Evolutionary conservation across 1,139 yeast species (phyloP), one percentile per base, ranked within the genome.

Genomic region (Hyphopichia wangnamkhiaoensis): DNA sequence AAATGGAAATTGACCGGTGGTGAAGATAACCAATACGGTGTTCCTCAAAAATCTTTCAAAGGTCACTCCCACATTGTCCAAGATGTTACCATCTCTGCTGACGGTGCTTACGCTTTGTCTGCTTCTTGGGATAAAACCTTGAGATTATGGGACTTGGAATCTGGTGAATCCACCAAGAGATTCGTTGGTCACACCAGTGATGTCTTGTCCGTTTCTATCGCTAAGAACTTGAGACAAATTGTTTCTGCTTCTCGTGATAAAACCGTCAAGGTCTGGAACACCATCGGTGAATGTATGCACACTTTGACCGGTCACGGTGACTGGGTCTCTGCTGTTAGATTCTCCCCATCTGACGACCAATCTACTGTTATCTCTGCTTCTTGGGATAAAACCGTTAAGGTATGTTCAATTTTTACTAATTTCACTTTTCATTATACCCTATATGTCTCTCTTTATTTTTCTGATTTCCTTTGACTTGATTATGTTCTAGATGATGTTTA

Each of bases 71-170:
- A 93, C 91, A 93, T 93, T 68, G 96, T 93, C 58, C 93, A 90
- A 79, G 98, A 93, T 71, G 94, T 91, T 71, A 88, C 95, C 69
- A 87, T 93, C 77, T 89, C 98, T 53, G 93, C 95, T 69, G 98
- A 94, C 71, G 98, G 98, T 74, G 84, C 87, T 68, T 93, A 84
- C 80, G 98, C 97, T 67, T 80, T 93, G 71, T 93, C 98, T 55
- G 97, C 96, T 65, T 94, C 98, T 64, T 93, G 99, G 99, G 98
- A 93, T 74, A 89, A 86, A 80, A 91, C 98, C 68, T 82, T 94
- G 73, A 94, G 98, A 83, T 86, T 93, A 69, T 93, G 99, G 99
- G 93, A 89, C 74, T 82, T 93, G 65, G 84, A 84, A 71, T 81
- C 94, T 61, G 99, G 98, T 80, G 87, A 84, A 74, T 84, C 93